Conservation (phyloP, 2,329 filamentous ascomycete species). For the Verticillium alfalfae region DNA sequence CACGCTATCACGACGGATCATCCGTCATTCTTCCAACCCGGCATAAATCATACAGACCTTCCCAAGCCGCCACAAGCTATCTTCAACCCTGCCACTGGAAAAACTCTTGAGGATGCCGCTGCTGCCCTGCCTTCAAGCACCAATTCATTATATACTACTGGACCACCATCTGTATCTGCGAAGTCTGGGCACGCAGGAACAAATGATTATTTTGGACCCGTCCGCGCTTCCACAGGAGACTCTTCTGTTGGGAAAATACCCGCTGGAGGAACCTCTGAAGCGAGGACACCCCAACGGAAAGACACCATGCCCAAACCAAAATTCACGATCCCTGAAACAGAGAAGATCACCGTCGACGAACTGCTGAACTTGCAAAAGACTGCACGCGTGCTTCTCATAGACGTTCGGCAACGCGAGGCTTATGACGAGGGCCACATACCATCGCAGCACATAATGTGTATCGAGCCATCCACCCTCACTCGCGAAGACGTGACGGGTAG, state of each 20-base stretch:
- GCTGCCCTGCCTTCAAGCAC: conserved; percentile 61
- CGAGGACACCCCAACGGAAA: not conserved
- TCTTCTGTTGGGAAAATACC: not conserved
- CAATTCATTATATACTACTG: conserved; percentile 4
- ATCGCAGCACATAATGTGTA: conserved; percentile 76
- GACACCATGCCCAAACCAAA: conserved; percentile 3
- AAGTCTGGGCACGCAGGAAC: not conserved
- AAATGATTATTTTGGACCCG: conserved; percentile 26
- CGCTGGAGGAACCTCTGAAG: too few relatives aligned
- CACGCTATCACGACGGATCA: conserved; percentile 22
- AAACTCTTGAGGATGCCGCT: conserved; percentile 35
- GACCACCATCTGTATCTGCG: not conserved
- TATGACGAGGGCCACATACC: conserved; percentile 90
- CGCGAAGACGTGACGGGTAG: conserved; percentile 61
- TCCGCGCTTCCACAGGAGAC: conserved; percentile 17
- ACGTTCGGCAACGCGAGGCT: conserved; percentile 72
- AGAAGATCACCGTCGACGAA: conserved; percentile 61
- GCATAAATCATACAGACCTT: conserved; percentile 29
- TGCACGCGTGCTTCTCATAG: conserved; percentile 68
- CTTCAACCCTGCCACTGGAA: conserved; percentile 72
- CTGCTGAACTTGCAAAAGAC: conserved; percentile 60
- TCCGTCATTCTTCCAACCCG: not conserved
- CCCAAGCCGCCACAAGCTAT: conserved; percentile 63
- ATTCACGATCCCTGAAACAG: conserved; percentile 41
- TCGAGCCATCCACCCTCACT: conserved; percentile 72